phyloP scores from a whole-genome alignment of 2,329 filamentous ascomycete species.

The Fusarium sp. region DNA sequence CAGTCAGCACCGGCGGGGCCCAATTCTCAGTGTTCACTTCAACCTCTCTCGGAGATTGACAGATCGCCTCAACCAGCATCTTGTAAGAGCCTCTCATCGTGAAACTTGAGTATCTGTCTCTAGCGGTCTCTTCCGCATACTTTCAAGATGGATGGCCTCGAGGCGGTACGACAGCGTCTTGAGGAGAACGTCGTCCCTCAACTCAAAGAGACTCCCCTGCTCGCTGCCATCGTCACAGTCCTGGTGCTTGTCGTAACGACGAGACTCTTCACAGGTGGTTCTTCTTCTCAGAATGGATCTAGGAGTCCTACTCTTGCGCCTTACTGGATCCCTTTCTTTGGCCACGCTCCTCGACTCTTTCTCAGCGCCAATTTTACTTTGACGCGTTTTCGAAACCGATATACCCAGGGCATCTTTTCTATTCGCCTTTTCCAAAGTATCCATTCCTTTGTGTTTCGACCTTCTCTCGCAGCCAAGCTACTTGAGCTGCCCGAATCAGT shows the following conservation, averaged over 20 bases:
- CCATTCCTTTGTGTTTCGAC: constrained; percentile 51
- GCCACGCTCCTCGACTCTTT: constrained; percentile 50
- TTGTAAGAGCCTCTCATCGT: background rate
- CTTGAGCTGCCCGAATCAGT: constrained; percentile 45
- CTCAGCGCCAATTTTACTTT: constrained; percentile 47
- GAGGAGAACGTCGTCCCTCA: constrained; percentile 33
- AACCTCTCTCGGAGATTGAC: constrained; percentile 29
- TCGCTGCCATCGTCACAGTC: constrained; percentile 40
- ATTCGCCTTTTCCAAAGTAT: constrained; percentile 48
- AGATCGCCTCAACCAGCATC: constrained; percentile 19
- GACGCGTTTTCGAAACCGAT: constrained; percentile 46
- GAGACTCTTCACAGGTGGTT: constrained; percentile 35
- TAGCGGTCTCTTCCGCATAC: background rate
- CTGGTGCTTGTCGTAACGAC: constrained; percentile 45
- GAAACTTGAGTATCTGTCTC: background rate
- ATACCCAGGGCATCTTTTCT: constrained; percentile 51
- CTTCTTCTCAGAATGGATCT: constrained; percentile 49
- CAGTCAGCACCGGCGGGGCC: constrained; percentile 35
- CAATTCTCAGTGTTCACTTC: constrained; percentile 11
- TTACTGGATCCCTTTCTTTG: constrained; percentile 53
- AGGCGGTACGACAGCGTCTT: constrained; percentile 24
- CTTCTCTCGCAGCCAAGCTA: constrained; percentile 45
- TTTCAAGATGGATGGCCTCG: constrained; percentile 28
- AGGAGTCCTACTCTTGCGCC: constrained; percentile 45
- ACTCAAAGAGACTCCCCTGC: constrained; percentile 38